phyloP scores from a whole-genome alignment of 306 rosid genomes.

The Quercus berberidifolia region DNA sequence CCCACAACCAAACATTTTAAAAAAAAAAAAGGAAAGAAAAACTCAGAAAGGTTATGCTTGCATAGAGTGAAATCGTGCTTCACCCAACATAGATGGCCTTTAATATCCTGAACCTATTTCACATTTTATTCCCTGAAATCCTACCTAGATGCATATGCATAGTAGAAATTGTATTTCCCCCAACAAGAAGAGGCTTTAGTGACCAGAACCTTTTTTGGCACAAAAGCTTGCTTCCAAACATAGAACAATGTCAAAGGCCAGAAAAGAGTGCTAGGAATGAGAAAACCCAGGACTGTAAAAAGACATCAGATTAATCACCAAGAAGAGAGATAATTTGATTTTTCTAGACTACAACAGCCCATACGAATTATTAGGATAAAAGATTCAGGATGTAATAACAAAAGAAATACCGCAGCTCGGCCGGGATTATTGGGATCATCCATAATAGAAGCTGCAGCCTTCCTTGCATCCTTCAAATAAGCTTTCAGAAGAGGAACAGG shows the following conservation, averaged over 20 bases:
- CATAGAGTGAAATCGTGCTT: neutral
- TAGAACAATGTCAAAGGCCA: neutral
- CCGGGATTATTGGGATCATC: constrained; percentile 91
- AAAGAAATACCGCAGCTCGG: constrained; percentile 74
- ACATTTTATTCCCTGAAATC: neutral
- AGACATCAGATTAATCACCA: neutral
- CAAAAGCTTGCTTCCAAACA: neutral
- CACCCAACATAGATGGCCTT: neutral
- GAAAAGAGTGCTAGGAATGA: neutral
- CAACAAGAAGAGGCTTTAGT: neutral
- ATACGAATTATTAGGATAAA: neutral
- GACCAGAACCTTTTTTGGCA: neutral
- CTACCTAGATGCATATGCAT: neutral
- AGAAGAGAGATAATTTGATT: neutral
- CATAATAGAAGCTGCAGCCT: constrained; percentile 80
- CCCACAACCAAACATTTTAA: too few species aligned
- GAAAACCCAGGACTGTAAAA: neutral
- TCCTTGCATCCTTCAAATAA: constrained; percentile 91
- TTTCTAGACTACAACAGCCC: neutral
- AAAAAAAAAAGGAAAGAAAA: too few species aligned
- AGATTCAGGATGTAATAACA: constrained; percentile 3
- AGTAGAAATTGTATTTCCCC: neutral
- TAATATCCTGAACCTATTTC: neutral
- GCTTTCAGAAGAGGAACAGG: constrained; percentile 89
- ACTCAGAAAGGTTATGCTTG: too few species aligned